Conservation (phyloP, 192 early-diverging fungal genomes). For the Oehlia diaphana region DNA sequence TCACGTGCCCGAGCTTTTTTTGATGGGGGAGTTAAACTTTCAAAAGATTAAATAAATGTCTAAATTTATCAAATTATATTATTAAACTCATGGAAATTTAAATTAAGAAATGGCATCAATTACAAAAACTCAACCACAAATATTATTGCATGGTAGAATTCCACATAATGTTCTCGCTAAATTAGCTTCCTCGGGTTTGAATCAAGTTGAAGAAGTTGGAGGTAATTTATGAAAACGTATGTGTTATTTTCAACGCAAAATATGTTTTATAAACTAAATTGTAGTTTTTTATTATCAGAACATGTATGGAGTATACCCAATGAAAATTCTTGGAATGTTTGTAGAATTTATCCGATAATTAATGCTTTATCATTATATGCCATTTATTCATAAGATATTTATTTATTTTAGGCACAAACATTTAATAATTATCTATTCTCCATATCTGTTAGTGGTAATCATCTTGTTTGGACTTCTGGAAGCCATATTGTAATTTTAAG, state of each 20-base stretch:
- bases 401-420: neutral
- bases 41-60: no score
- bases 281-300: neutral
- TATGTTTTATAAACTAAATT: neutral
- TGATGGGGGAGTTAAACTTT: no score
- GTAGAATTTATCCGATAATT: neutral
- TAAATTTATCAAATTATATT: no score
- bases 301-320: neutral
- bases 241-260: neutral
- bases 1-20: no score
- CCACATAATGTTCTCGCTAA: neutral
- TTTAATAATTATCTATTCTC: neutral
- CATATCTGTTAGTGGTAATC: constrained; percentile 12
- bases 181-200: neutral
- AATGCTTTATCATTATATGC: no score
- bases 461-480: neutral
- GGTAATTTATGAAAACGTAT: neutral
- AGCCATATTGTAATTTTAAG: neutral
- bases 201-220: neutral
- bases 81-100: no score
- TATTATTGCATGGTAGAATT: neutral
- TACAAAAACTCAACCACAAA: neutral
- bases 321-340: neutral
- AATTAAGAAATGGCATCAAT: neutral
- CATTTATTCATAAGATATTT: no score